phyloP scores from a whole-genome alignment of 345 rosid species.

The Eucalyptus globulus region DNA sequence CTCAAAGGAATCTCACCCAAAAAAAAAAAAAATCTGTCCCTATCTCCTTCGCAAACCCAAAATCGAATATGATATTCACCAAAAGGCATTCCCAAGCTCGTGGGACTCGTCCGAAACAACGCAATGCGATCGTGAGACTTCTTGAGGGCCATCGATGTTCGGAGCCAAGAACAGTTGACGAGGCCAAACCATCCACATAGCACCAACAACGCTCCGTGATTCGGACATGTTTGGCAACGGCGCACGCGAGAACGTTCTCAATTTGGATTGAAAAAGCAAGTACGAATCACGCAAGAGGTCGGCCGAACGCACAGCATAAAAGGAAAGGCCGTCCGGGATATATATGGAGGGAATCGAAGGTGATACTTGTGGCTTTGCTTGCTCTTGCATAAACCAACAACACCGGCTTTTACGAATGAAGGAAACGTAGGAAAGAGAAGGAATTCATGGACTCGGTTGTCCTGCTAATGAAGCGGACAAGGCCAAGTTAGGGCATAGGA shows the following conservation, averaged over 20 bases:
- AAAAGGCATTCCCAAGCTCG: background rate
- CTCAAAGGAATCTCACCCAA: background rate
- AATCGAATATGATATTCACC: background rate
- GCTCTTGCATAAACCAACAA: constrained; percentile 15
- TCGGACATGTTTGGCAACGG: background rate
- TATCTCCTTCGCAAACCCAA: background rate
- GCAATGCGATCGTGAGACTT: background rate
- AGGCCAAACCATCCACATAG: background rate
- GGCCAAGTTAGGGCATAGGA: background rate
- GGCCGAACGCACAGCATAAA: background rate
- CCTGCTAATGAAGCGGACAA: background rate
- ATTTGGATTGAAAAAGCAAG: background rate
- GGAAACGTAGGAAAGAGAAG: background rate
- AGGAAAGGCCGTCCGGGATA: background rate
- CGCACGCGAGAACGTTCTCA: background rate
- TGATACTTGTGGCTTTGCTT: constrained; percentile 15
- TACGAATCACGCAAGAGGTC: background rate
- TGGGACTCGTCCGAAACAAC: background rate
- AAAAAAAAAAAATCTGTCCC: background rate
- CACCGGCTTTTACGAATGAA: background rate
- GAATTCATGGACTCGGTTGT: background rate
- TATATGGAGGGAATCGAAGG: constrained; percentile 17
- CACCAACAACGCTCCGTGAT: background rate
- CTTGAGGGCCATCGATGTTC: background rate
- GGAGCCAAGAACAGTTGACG: background rate